A percentile compares a stretch with the other conserved stretches of the same genome.
Conservation (phyloP, 2,329 filamentous ascomycete species). For the Penicillium fuscoglaucum region DNA sequence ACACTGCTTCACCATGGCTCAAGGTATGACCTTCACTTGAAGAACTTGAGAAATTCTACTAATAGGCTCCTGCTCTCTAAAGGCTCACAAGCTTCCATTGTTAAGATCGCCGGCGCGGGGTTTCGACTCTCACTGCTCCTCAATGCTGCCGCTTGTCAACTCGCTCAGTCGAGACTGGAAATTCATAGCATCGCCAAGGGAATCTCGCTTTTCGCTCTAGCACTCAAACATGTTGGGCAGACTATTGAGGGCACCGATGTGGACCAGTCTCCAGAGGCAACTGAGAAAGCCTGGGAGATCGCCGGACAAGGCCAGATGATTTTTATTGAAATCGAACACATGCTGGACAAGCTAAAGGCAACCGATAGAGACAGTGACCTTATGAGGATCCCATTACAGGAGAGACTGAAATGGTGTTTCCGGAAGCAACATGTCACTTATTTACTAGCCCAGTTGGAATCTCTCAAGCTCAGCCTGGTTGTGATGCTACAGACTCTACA, state of each 20-base stretch:
- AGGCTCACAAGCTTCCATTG: conserved; percentile 25
- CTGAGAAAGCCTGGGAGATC: conserved; percentile 41
- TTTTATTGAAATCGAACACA: conserved; percentile 46
- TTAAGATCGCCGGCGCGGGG: conserved; percentile 32
- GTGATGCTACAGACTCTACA: conserved; percentile 44
- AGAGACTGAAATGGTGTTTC: conserved; percentile 45
- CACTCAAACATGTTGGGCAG: conserved; percentile 41
- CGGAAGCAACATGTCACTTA: conserved; percentile 45
- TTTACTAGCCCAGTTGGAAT: conserved; percentile 44
- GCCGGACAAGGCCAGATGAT: conserved; percentile 40
- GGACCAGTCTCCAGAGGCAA: conserved; percentile 35
- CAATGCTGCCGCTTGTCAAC: conserved; percentile 45
- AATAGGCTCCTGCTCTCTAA: neutral
- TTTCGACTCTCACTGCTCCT: conserved; percentile 44
- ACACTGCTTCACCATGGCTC: conserved; percentile 14
- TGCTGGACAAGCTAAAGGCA: conserved; percentile 40
- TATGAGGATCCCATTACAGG: conserved; percentile 32
- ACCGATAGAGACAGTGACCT: conserved; percentile 27
- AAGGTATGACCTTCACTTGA: conserved; percentile 11
- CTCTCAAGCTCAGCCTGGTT: conserved; percentile 43
- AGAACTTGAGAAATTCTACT: neutral
- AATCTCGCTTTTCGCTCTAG: conserved; percentile 43
- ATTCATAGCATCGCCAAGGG: conserved; percentile 46
- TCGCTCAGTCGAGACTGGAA: conserved; percentile 41
- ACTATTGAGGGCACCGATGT: conserved; percentile 34